Evolutionary conservation across 164 flowering plant species (phyloP).

Genomic region (Litsea cubeba): DNA sequence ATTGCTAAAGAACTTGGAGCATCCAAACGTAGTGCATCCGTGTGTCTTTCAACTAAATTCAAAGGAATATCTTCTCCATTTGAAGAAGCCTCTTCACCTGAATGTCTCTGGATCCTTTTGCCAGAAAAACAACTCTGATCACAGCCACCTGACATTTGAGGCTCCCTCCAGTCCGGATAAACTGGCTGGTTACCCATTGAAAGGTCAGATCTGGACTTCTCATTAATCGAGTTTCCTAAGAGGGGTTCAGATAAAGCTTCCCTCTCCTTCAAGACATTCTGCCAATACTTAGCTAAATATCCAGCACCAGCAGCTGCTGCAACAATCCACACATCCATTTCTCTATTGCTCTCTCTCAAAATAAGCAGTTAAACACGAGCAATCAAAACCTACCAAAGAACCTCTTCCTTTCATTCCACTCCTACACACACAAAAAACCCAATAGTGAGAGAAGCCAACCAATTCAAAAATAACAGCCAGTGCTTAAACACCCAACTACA

Average conservation of each 20-base stretch:
- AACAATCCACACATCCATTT: conserved; percentile 74
- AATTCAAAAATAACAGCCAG: neutral
- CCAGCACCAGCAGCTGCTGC: conserved; percentile 76
- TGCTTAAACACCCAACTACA: neutral
- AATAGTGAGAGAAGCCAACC: neutral
- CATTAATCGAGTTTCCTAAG: conserved; percentile 18
- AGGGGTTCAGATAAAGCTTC: conserved; percentile 20
- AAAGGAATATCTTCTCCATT: conserved; percentile 7
- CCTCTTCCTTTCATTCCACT: neutral
- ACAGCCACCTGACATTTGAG: neutral
- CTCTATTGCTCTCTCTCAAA: neutral
- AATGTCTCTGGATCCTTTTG: conserved; percentile 15
- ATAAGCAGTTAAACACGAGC: neutral
- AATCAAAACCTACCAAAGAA: neutral
- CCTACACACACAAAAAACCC: neutral
- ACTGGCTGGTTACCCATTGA: conserved; percentile 1
- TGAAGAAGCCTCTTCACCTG: conserved; percentile 17
- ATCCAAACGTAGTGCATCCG: conserved; percentile 11
- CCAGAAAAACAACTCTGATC: conserved; percentile 22
- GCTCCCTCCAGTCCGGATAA: neutral
- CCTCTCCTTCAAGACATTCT: conserved; percentile 29
- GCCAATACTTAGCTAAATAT: conserved; percentile 47
- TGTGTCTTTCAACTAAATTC: conserved; percentile 11
- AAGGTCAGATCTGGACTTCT: conserved; percentile 17
- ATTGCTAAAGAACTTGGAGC: conserved; percentile 13